Conservation (phyloP, 768 basidiomycete genomes). For the Botryobasidium botryosum region DNA sequence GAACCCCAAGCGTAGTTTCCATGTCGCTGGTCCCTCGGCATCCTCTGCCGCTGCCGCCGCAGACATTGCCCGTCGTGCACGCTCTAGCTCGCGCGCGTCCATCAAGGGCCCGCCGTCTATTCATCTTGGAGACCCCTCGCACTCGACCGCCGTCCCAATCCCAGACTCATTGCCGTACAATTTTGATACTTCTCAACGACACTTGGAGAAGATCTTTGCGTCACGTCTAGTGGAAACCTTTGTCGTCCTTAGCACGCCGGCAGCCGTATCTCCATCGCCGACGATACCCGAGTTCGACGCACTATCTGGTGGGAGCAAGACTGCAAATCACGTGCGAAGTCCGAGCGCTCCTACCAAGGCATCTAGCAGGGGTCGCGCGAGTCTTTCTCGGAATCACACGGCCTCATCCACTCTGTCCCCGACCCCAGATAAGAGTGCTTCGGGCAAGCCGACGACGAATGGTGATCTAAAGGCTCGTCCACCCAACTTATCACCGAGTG, state of each 20-base stretch:
- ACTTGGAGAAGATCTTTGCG: conserved; percentile 7
- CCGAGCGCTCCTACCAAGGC: neutral
- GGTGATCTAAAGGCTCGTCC: neutral
- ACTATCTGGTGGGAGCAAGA: neutral
- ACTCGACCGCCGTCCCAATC: neutral
- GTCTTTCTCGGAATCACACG: neutral
- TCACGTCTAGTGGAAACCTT: conserved; percentile 10
- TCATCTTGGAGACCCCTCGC: neutral
- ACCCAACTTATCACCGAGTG: neutral
- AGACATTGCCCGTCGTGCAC: neutral
- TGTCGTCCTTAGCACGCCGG: conserved; percentile 5
- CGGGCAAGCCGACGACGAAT: neutral
- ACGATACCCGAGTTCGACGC: neutral
- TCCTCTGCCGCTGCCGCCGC: neutral
- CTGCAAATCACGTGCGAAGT: neutral
- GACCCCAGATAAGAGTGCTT: neutral
- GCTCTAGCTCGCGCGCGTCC: conserved; percentile 6
- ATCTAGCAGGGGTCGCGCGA: neutral
- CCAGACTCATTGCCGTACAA: neutral
- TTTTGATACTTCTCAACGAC: conserved; percentile 6
- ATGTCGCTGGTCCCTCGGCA: neutral
- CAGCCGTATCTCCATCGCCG: neutral
- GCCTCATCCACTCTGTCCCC: neutral
- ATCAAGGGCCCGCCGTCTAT: neutral
- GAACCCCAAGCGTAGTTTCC: neutral